These are phyloP conservation scores for Corynascus novoguineensis DNA, from an alignment of 495 filamentous ascomycete genomes.

Conservation along the genomic window DNA sequence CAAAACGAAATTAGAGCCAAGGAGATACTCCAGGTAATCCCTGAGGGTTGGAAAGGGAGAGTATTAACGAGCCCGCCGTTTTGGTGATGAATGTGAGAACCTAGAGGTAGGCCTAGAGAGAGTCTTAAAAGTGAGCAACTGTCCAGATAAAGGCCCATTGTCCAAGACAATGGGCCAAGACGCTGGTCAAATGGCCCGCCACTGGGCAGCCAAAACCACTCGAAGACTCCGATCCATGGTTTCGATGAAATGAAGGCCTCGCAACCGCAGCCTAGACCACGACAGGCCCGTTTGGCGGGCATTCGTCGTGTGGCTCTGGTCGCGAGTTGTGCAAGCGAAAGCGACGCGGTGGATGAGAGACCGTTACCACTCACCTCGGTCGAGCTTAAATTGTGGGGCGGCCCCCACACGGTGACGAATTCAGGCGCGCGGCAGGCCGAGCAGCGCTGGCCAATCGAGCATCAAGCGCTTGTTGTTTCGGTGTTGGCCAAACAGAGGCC, in stretches of 20 bases:
- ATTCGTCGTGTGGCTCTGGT: slow-evolving; percentile 6
- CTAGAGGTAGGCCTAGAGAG: not conserved
- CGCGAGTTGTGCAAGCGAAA: slow-evolving; percentile 16
- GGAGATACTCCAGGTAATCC: slow-evolving; percentile 18
- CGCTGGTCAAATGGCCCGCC: slow-evolving; percentile 2
- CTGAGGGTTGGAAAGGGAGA: not conserved
- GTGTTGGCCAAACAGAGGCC: slow-evolving; percentile 16
- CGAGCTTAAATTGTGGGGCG: slow-evolving; percentile 15
- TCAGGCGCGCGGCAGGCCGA: slow-evolving; percentile 29
- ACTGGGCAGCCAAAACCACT: not conserved
- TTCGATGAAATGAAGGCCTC: not conserved
- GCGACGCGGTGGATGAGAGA: slow-evolving; percentile 20
- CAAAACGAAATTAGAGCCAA: not conserved
- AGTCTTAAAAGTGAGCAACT: slow-evolving; percentile 8
- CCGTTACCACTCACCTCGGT: slow-evolving; percentile 18
- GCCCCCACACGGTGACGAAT: slow-evolving; percentile 1
- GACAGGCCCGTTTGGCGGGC: not conserved
- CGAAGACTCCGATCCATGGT: not conserved
- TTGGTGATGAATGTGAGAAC: slow-evolving; percentile 3
- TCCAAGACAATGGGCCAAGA: not conserved
- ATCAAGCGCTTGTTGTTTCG: slow-evolving; percentile 22
- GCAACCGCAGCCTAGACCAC: not conserved
- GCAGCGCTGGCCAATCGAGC: slow-evolving; percentile 13
- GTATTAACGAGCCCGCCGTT: not conserved
- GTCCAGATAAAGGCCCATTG: slow-evolving; percentile 1